Conservation (phyloP, 257 asterid species). For the Solanum raphanifolium region DNA sequence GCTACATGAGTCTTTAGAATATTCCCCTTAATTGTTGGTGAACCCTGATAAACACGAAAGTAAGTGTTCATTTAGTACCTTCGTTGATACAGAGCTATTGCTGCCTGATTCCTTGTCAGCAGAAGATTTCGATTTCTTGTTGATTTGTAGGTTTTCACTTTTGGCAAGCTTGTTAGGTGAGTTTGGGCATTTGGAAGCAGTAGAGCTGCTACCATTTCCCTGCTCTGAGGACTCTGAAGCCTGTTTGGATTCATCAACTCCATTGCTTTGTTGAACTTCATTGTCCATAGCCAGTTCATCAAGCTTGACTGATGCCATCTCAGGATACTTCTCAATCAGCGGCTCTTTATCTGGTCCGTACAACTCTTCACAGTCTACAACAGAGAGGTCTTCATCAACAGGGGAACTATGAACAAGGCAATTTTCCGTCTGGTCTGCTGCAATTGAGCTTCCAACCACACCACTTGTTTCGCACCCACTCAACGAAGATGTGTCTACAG, state of each 20-base stretch:
- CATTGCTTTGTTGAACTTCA: slow-evolving; percentile 17
- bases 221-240: slow-evolving; percentile 17
- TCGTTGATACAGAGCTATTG: slow-evolving; percentile 18
- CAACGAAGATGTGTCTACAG: slow-evolving; percentile 12
- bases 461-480: slow-evolving; percentile 16
- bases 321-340: slow-evolving; percentile 43
- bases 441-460: slow-evolving; percentile 17
- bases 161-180: slow-evolving; percentile 18
- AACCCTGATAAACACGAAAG: neutral
- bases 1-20: neutral
- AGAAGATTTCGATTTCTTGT: slow-evolving; percentile 26
- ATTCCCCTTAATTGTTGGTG: neutral
- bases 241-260: slow-evolving; percentile 9
- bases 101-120: slow-evolving; percentile 34
- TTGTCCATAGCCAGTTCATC: slow-evolving; percentile 6
- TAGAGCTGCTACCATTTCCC: slow-evolving; percentile 7
- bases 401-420: slow-evolving; percentile 21
- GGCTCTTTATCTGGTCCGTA: slow-evolving; percentile 89
- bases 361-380: slow-evolving; percentile 83
- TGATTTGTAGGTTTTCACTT: slow-evolving; percentile 21
- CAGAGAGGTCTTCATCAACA: slow-evolving; percentile 40
- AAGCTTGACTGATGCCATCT: slow-evolving; percentile 21
- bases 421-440: slow-evolving; percentile 12
- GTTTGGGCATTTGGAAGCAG: slow-evolving; percentile 16
- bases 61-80: slow-evolving; percentile 11